Conservation (phyloP, 2,329 filamentous ascomycete species). For the Phoma sp. region DNA sequence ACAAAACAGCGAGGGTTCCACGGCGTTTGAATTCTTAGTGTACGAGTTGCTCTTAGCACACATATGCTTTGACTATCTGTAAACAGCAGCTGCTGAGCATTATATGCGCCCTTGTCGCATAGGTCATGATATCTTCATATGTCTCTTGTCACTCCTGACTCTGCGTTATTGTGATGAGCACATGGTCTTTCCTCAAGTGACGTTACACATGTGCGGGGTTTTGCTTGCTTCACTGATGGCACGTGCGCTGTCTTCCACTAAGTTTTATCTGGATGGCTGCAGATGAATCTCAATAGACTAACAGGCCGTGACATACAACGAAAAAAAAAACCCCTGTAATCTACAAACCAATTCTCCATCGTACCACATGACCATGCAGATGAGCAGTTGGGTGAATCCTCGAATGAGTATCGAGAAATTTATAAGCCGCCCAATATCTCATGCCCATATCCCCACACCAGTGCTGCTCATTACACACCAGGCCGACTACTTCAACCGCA, state of each 20-base stretch:
- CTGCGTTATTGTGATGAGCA: not conserved
- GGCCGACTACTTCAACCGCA: no score
- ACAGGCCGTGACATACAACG: no score
- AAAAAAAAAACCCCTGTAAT: no score
- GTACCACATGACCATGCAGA: no score
- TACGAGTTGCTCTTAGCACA: not conserved
- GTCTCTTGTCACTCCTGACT: not conserved
- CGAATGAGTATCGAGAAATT: no score
- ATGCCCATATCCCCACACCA: no score
- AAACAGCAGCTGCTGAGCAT: not conserved
- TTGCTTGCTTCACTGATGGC: not conserved
- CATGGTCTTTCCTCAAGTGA: not conserved
- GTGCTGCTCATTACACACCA: no score
- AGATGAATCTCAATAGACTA: no score
- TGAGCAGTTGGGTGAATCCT: no score
- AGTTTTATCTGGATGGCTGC: no score
- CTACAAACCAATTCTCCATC: no score
- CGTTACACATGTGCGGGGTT: not conserved
- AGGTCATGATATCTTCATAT: not conserved
- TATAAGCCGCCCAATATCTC: no score
- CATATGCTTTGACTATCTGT: not conserved
- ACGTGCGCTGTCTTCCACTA: not conserved
- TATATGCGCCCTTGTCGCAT: not conserved
- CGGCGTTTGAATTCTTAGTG: slow-evolving; percentile 1
- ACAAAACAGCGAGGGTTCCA: slow-evolving; percentile 14